Evolutionary conservation across 2,329 filamentous ascomycete genomes (phyloP).

Genomic region (Claviceps sorghi): DNA sequence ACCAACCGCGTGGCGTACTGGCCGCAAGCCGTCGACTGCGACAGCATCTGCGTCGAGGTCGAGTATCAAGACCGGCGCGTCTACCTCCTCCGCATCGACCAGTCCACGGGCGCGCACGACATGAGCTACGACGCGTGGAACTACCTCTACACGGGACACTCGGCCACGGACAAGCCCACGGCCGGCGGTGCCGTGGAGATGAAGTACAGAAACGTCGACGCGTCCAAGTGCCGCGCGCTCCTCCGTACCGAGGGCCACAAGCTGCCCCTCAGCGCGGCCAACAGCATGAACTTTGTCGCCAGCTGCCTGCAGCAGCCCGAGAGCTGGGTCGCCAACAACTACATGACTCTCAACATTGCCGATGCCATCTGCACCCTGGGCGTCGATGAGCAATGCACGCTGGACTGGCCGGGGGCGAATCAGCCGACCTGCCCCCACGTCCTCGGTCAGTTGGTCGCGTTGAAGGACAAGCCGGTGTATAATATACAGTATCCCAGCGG

Average conservation of each 20-base stretch:
- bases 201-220: constrained; percentile 28
- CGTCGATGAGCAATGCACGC: constrained; percentile 29
- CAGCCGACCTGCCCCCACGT: constrained; percentile 29
- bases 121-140: constrained; percentile 49
- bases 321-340: constrained; percentile 34
- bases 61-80: constrained; percentile 33
- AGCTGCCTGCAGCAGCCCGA: constrained; percentile 25
- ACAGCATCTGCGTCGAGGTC: constrained; percentile 40
- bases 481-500: constrained; percentile 34
- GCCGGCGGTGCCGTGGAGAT: constrained; percentile 35
- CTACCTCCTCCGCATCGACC: constrained; percentile 44
- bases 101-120: constrained; percentile 42
- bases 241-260: constrained; percentile 26
- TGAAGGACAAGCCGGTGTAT: constrained; percentile 27
- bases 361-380: constrained; percentile 33
- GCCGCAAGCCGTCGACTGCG: constrained; percentile 39
- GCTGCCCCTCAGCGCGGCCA: constrained; percentile 31
- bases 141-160: constrained; percentile 36
- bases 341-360: constrained; percentile 35
- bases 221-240: constrained; percentile 31
- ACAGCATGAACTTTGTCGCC: constrained; percentile 38
- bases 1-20: constrained; percentile 48
- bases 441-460: constrained; percentile 21
- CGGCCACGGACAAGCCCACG: constrained; percentile 29
- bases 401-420: constrained; percentile 29